A percentile compares a stretch with the other conserved stretches of the same genome.
Conservation (phyloP, 345 rosid species). For the Pugionium cornutum region DNA sequence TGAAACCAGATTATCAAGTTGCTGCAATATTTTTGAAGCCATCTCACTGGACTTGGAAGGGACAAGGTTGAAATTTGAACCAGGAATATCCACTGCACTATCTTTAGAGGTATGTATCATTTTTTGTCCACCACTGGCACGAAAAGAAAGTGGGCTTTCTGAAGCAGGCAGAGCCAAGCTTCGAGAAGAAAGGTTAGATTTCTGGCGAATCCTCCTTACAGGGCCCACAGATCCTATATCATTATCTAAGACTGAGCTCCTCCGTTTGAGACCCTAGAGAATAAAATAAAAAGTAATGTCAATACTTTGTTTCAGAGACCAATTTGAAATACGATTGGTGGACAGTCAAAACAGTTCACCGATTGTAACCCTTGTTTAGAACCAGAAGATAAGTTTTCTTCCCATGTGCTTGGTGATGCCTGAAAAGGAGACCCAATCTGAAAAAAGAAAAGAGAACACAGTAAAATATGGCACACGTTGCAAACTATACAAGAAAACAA, state of each 20-base stretch:
- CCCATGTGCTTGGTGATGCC: constrained; percentile 49
- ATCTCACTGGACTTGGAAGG: constrained; percentile 76
- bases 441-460: constrained; percentile 20
- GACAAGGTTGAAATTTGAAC: constrained; percentile 50
- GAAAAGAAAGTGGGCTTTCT: constrained; percentile 42
- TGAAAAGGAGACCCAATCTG: constrained; percentile 50
- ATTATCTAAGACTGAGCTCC: constrained; percentile 75
- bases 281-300: constrained; percentile 15
- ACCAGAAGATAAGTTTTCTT: constrained; percentile 54
- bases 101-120: constrained; percentile 41
- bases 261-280: constrained; percentile 69
- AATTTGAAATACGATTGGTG: not conserved
- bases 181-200: constrained; percentile 63
- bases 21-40: constrained; percentile 82
- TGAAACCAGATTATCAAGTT: constrained; percentile 63
- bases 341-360: constrained; percentile 27
- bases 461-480: constrained; percentile 5
- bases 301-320: constrained; percentile 13
- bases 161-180: constrained; percentile 48
- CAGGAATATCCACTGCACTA: constrained; percentile 43
- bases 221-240: constrained; percentile 80
- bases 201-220: constrained; percentile 88
- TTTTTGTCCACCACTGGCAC: constrained; percentile 39
- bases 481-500: constrained; percentile 1
- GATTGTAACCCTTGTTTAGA: constrained; percentile 56